A percentile compares a stretch with the other conserved stretches of the same genome.
Conservation (phyloP, 1,284 basidiomycete species). For the Anthracocystis setariae region DNA sequence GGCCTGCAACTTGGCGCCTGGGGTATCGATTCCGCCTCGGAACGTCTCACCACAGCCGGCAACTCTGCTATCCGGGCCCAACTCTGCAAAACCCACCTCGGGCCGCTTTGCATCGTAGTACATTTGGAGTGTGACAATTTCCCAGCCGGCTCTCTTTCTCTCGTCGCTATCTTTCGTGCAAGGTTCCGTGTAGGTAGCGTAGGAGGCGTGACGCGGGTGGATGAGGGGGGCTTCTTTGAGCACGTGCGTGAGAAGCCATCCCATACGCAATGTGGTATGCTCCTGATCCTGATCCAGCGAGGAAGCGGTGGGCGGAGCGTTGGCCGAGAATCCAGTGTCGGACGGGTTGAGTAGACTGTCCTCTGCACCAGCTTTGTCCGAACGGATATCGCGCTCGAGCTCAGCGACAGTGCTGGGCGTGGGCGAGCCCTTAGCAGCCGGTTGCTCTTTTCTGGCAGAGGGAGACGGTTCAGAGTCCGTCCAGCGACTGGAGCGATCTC, state of each 20-base stretch:
- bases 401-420: conserved; percentile 17
- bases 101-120: conserved; percentile 43
- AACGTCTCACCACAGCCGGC: conserved; percentile 52
- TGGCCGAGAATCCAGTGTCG: conserved; percentile 35
- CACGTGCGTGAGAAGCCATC: conserved; percentile 59
- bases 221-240: conserved; percentile 59
- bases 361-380: conserved; percentile 17
- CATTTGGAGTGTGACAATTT: conserved; percentile 40
- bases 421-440: conserved; percentile 2
- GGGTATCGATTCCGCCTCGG: conserved; percentile 48
- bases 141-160: conserved; percentile 23
- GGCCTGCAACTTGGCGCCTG: conserved; percentile 26
- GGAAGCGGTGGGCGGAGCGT: conserved; percentile 14
- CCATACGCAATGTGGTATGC: conserved; percentile 30
- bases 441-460: neutral
- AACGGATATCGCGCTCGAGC: conserved; percentile 20
- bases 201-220: conserved; percentile 57
- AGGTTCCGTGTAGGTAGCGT: conserved; percentile 27
- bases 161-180: conserved; percentile 11
- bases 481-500: conserved; percentile 25
- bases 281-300: conserved; percentile 1
- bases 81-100: conserved; percentile 63
- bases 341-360: conserved; percentile 31
- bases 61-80: conserved; percentile 35
- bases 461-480: conserved; percentile 9